These are phyloP conservation scores for Teunomyces panamensis DNA, from an alignment of 805 yeast species.

Conservation along the genomic window DNA sequence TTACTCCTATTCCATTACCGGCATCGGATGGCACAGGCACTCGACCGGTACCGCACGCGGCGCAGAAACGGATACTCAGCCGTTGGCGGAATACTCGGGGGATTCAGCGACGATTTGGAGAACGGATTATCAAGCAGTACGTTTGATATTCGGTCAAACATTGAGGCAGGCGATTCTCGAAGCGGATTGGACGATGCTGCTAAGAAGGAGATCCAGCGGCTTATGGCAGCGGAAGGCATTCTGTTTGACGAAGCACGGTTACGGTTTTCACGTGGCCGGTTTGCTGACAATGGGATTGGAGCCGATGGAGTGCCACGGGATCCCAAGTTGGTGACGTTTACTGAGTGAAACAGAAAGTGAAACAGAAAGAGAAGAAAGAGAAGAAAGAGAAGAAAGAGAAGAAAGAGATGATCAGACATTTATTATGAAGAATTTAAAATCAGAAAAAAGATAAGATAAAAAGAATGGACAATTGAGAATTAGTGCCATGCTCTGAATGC, in stretches of 20 bases:
- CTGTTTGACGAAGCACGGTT: conserved; percentile 71
- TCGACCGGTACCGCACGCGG: conserved; percentile 28
- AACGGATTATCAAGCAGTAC: conserved; percentile 57
- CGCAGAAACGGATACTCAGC: conserved; percentile 28
- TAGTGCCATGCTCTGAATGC: too few species aligned
- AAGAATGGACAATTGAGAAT: too few species aligned
- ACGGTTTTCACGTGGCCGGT: conserved; percentile 42
- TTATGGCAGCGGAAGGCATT: conserved; percentile 52
- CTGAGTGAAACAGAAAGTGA: not conserved
- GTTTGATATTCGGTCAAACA: conserved; percentile 50
- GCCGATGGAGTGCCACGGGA: conserved; percentile 18
- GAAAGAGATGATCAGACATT: not conserved
- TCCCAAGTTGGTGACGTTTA: conserved; percentile 19
- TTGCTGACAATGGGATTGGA: conserved; percentile 29
- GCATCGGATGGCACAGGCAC: conserved; percentile 23
- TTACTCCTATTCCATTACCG: conserved; percentile 32
- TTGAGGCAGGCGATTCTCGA: conserved; percentile 50
- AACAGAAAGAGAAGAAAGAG: not conserved
- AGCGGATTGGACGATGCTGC: conserved; percentile 59
- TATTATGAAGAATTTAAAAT: not conserved
- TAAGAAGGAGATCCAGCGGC: conserved; percentile 45
- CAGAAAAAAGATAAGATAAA: not conserved
- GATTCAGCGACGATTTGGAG: conserved; percentile 43
- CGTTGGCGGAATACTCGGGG: conserved; percentile 8
- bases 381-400: not conserved